A percentile compares a stretch with the other conserved stretches of the same genome.
Conservation (phyloP, 169 alveolate genomes). For the Theileria parva region DNA sequence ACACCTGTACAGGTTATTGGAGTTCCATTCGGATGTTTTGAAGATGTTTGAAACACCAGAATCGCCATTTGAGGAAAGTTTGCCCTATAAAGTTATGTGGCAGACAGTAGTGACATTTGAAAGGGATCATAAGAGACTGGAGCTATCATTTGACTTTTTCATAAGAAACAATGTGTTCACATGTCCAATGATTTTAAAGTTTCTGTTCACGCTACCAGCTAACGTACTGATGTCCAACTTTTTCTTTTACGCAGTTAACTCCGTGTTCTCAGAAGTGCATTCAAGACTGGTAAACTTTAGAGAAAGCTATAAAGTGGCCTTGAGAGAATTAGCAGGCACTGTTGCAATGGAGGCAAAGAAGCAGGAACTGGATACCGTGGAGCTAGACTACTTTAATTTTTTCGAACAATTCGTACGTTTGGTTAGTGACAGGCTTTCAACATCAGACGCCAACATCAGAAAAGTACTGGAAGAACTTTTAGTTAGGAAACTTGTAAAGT, state of each 20-base stretch:
- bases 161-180: conserved; percentile 13
- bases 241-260: conserved; percentile 17
- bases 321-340: conserved; percentile 27
- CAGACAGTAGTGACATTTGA: conserved; percentile 34
- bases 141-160: conserved; percentile 31
- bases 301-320: conserved; percentile 16
- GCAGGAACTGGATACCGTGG: conserved; percentile 26
- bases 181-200: conserved; percentile 27
- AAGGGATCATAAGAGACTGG: conserved; percentile 47
- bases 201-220: conserved; percentile 36
- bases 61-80: conserved; percentile 33
- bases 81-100: conserved; percentile 26
- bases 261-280: conserved; percentile 18
- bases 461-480: conserved; percentile 18
- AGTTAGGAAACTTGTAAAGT: conserved; percentile 10
- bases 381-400: conserved; percentile 17
- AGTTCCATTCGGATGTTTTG: conserved; percentile 48
- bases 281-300: conserved; percentile 15
- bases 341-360: conserved; percentile 32
- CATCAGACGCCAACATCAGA: not conserved
- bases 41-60: conserved; percentile 25
- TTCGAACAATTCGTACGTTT: not conserved
- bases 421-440: conserved; percentile 2
- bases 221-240: conserved; percentile 44
- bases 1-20: conserved; percentile 45